These are phyloP conservation scores for Nakaseomyces glabratus DNA, from an alignment of 1,139 yeast genomes.

Conservation along the genomic window DNA sequence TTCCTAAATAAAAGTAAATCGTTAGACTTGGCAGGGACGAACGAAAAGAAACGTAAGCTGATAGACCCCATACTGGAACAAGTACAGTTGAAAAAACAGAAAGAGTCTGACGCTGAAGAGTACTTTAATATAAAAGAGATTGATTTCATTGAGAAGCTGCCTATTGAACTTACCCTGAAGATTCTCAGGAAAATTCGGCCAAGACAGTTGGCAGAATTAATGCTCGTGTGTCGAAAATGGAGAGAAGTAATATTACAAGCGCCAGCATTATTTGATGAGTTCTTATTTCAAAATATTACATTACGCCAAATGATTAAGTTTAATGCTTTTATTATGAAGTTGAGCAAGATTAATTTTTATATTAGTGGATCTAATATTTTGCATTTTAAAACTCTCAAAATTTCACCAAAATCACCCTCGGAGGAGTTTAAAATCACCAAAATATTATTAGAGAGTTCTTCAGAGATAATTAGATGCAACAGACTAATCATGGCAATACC, in stretches of 20 bases:
- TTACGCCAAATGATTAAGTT: conserved; percentile 11
- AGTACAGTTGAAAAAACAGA: conserved; percentile 7
- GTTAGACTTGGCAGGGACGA: neutral
- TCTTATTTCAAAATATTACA: conserved; percentile 11
- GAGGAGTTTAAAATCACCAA: conserved; percentile 21
- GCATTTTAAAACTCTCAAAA: conserved; percentile 4
- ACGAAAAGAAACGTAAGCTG: conserved; percentile 9
- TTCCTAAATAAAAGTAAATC: neutral
- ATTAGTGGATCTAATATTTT: neutral
- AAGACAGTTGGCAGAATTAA: conserved; percentile 16
- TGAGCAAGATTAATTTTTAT: conserved; percentile 5
- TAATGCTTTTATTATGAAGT: conserved; percentile 12
- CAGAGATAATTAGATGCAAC: conserved; percentile 9
- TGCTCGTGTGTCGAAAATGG: conserved; percentile 22
- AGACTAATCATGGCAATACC: conserved; percentile 18
- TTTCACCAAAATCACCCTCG: conserved; percentile 17
- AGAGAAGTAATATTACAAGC: conserved; percentile 13
- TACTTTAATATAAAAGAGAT: conserved; percentile 2
- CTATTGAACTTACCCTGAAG: conserved; percentile 20
- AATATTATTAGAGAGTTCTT: conserved; percentile 12
- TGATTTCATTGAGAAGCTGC: conserved; percentile 21
- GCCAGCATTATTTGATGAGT: conserved; percentile 17
- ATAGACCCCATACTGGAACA: conserved; percentile 21
- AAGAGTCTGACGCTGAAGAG: neutral
- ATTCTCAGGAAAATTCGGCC: conserved; percentile 17